A percentile compares a stretch with the other conserved stretches of the same genome.
These are phyloP conservation scores for Rehmannia glutinosa DNA, from an alignment of 257 asterid species.

Conservation along the genomic window DNA sequence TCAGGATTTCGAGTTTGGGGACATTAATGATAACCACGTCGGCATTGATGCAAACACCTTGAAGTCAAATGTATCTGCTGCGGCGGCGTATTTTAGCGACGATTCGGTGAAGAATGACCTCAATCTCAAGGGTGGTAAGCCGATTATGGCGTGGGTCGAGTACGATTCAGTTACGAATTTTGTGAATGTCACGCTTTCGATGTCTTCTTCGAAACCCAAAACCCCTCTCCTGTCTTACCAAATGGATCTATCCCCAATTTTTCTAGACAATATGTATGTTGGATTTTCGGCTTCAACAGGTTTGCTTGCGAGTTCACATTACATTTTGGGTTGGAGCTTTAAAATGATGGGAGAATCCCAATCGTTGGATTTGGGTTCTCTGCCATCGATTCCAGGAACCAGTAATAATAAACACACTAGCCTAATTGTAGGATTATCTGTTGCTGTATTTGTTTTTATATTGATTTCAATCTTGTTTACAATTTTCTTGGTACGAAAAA, in stretches of 20 bases:
- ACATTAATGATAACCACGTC: slow-evolving; percentile 56
- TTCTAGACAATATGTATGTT: slow-evolving; percentile 46
- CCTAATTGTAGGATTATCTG: slow-evolving; percentile 20
- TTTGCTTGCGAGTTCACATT: slow-evolving; percentile 58
- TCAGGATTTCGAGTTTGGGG: slow-evolving; percentile 56
- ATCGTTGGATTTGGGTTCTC: slow-evolving; percentile 33
- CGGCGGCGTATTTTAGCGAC: slow-evolving; percentile 39
- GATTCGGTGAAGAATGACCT: slow-evolving; percentile 27
- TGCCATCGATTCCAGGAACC: slow-evolving; percentile 33
- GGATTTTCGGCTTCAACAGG: slow-evolving; percentile 82
- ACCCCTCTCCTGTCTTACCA: slow-evolving; percentile 38
- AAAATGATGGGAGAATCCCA: slow-evolving; percentile 42
- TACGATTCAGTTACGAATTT: slow-evolving; percentile 37
- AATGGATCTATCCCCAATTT: slow-evolving; percentile 44
- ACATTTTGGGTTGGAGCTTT: slow-evolving; percentile 82
- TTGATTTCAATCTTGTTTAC: slow-evolving; percentile 16
- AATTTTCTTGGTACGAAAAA: slow-evolving; percentile 20
- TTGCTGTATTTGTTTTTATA: slow-evolving; percentile 1
- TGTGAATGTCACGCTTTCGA: slow-evolving; percentile 50
- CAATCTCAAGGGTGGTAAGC: slow-evolving; percentile 46
- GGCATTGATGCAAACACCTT: slow-evolving; percentile 52
- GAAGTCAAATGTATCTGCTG: slow-evolving; percentile 39
- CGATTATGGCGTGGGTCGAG: slow-evolving; percentile 59
- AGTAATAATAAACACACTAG: slow-evolving; percentile 27
- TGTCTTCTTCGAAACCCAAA: slow-evolving; percentile 35